phyloP scores from a whole-genome alignment of 2,329 filamentous ascomycete genomes.

The Aspergillus japonicus region DNA sequence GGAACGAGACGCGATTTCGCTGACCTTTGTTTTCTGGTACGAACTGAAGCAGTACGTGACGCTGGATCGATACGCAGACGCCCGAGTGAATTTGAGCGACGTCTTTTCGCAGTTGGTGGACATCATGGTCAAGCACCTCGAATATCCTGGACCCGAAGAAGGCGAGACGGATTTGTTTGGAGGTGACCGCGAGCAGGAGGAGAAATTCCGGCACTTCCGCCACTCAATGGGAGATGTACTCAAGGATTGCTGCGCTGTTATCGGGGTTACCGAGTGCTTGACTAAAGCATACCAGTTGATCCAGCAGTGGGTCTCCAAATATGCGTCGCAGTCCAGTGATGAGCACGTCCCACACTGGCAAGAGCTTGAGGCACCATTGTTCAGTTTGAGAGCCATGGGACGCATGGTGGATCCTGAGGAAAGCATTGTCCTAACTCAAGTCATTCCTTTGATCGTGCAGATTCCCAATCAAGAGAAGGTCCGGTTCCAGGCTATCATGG shows the following conservation, averaged over 20 bases:
- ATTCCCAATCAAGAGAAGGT: conserved; percentile 96
- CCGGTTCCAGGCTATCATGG: conserved; percentile 98
- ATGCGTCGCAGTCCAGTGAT: conserved; percentile 71
- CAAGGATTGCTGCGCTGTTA: conserved; percentile 95
- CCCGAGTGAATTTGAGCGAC: conserved; percentile 72
- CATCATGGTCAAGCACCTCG: conserved; percentile 84
- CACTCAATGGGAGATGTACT: conserved; percentile 97
- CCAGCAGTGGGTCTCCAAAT: conserved; percentile 81
- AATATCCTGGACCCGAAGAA: conserved; percentile 77
- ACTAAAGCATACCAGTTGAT: conserved; percentile 84
- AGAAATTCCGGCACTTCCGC: conserved; percentile 94
- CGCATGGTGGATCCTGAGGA: conserved; percentile 93
- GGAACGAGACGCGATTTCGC: conserved; percentile 85
- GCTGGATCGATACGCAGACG: conserved; percentile 82
- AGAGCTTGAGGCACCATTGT: conserved; percentile 89
- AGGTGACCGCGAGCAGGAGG: conserved; percentile 90
- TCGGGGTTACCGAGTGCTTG: conserved; percentile 88
- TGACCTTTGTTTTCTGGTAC: conserved; percentile 98
- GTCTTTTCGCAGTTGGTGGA: conserved; percentile 89
- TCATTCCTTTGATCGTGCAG: conserved; percentile 90
- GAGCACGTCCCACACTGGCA: conserved; percentile 90
- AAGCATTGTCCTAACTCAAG: conserved; percentile 78
- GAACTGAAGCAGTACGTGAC: conserved; percentile 96
- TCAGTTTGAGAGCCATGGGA: conserved; percentile 93
- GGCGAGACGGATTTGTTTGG: conserved; percentile 86